Base-by-base conservation (phyloP, 2,329 filamentous ascomycete genomes). In the Annulohypoxylon truncatum region DNA sequence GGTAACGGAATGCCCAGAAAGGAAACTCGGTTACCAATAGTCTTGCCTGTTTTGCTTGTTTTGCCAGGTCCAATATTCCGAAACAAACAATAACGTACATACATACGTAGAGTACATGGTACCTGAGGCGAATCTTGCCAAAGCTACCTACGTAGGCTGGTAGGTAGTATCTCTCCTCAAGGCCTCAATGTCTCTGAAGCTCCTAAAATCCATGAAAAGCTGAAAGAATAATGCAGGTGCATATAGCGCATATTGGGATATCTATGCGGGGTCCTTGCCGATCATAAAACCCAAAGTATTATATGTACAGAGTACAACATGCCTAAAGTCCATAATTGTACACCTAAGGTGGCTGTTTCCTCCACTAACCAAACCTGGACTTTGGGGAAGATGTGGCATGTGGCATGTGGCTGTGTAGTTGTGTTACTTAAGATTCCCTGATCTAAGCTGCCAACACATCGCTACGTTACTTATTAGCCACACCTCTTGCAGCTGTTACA, bases 151-250 rank as follows among this genome's bases (percentile, higher is more conserved):
- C n/a, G n/a, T n/a, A n/a, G n/a, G n/a, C n/a, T n/a, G n/a, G n/a
- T 38, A 9, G 29, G 29, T 31, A n/a, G 29, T 10, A 10, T 31
- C 29, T 31, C 10, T 31, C 29, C 15, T 38, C 6, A 18, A 38
- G n/a, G 2, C 46, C n/a, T 20, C 40, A 42, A 22, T 48, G 22
- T 26, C 24, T 47, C n/a, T n/a, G n/a, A n/a, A n/a, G n/a, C n/a
- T n/a, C n/a, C n/a, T n/a, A n/a, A 69, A 67, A 69, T 52, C 67
- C 67, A 67, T 69, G 64, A 44, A n/a, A 64, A 69, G 67, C 67
- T 69, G 67, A 67, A 69, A 48, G 35, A 47, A 54, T 31, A 18
- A 54, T 59, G 28, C 46, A 48, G 42, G 50, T 61, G 44, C 55
- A 53, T 33, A 47, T 22, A 3, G 40, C 12, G 18, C 40, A 24